phyloP scores from a whole-genome alignment of 2,329 filamentous ascomycete genomes.

The Celoporthe dispersa region DNA sequence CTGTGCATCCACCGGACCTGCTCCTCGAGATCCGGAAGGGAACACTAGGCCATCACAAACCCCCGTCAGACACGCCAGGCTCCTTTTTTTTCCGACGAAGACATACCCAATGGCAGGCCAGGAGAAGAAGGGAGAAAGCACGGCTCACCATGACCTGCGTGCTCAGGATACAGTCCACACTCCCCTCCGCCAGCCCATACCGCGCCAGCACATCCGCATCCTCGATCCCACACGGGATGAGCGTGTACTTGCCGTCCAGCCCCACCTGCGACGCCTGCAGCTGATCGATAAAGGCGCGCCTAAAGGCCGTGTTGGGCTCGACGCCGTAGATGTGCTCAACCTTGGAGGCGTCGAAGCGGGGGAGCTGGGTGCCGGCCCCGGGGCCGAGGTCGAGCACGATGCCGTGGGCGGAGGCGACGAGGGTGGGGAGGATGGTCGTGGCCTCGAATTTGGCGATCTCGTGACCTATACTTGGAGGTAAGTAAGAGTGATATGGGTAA shows the following conservation, averaged over 20 bases:
- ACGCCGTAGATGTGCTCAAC: slow-evolving; percentile 45
- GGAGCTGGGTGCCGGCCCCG: slow-evolving; percentile 49
- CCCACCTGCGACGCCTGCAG: slow-evolving; percentile 34
- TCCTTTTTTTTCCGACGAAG: too few relatives aligned
- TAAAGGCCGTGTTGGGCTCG: slow-evolving; percentile 45
- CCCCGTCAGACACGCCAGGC: neutral
- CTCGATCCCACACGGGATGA: slow-evolving; percentile 44
- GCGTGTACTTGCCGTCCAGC: slow-evolving; percentile 43
- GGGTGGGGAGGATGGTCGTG: slow-evolving; percentile 24
- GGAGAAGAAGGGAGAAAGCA: neutral
- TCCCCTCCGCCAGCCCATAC: slow-evolving; percentile 42
- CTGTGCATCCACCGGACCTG: slow-evolving; percentile 43
- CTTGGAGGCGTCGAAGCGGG: slow-evolving; percentile 39
- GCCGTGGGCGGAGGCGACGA: slow-evolving; percentile 35
- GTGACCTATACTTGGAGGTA: slow-evolving; percentile 3
- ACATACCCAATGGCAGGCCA: neutral
- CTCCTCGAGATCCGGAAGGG: slow-evolving; percentile 38
- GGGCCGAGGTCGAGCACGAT: slow-evolving; percentile 50
- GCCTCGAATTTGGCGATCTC: slow-evolving; percentile 22
- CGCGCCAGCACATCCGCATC: slow-evolving; percentile 42
- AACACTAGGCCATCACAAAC: slow-evolving; percentile 35
- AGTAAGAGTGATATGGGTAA: neutral
- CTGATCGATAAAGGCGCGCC: slow-evolving; percentile 37
- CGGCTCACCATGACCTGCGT: slow-evolving; percentile 44
- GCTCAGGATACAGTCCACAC: slow-evolving; percentile 46